Evolutionary conservation across 1,139 yeast genomes (phyloP), one percentile per base, ranked within the genome.

Genomic region (Blastobotrys raffinosifermentans): DNA sequence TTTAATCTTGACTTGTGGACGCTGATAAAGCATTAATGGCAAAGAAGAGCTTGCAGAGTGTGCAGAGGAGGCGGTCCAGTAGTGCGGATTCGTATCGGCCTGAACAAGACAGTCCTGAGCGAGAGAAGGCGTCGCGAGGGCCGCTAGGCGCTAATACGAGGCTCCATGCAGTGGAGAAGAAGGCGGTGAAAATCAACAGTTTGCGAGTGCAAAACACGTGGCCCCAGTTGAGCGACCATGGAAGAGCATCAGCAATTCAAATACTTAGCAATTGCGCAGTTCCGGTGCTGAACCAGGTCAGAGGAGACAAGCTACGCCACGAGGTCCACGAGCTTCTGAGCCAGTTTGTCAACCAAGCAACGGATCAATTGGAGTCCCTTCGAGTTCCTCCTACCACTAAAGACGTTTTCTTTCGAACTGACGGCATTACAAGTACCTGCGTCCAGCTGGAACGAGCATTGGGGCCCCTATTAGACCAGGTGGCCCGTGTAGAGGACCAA

Each of bases 311-410:
- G 31, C 32, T 36, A 22, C 41, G 44, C 13, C 32, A 26, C 9
- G 47, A 43, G 34, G 37, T 41, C 18, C 49, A 41, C 31, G 41
- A 37, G 22, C 17, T 39, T 25, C 31, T 44, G 21, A 17, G 26
- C 10, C 31, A 35, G 11, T 30, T 45, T 8, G 26, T 21, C 18
- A 15, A 32, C 18, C 32, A 21, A 20, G 37, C 43, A 9, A 34
- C 39, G n/a, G 35, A 27, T 16, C 37, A 41, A 26, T 37, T 51
- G 2, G 33, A 37, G n/a, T 32, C 36, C 10, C 31, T 45, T 2
- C 47, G 46, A 3, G 52, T 51, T 2, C 55, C 55, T 5, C 50
- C 48, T 2, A 33, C 37, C 5, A 46, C 53, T 3, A 38, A 45
- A 9, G 48, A 50, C 19, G 19, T 38, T 11, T 50, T 47, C 31